phyloP scores from a whole-genome alignment of 2,329 filamentous ascomycete genomes.

The Exserohilum rostratum region DNA sequence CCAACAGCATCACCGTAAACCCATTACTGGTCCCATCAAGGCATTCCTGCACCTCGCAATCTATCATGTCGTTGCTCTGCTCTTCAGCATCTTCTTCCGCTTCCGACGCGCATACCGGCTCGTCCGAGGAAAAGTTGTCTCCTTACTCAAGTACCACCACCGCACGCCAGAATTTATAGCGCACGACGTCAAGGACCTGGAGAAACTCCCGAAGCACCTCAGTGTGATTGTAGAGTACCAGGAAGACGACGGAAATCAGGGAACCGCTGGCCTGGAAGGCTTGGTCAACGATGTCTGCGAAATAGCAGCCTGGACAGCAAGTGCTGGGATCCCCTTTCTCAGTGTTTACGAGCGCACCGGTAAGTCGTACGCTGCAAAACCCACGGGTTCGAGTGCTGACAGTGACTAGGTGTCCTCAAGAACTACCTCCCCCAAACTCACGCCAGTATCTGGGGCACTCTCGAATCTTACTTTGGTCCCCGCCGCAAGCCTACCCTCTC shows the following conservation, averaged over 20 bases:
- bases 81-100: constrained; percentile 90
- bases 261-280: constrained; percentile 77
- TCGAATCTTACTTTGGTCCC: constrained; percentile 85
- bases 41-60: constrained; percentile 69
- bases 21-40: constrained; percentile 62
- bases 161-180: constrained; percentile 91
- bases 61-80: constrained; percentile 73
- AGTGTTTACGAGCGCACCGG: constrained; percentile 93
- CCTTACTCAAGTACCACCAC: constrained; percentile 92
- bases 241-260: constrained; percentile 63
- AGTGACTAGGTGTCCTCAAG: constrained; percentile 76
- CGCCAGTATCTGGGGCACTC: constrained; percentile 75
- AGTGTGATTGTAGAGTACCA: constrained; percentile 83
- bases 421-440: constrained; percentile 86
- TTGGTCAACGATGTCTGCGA: constrained; percentile 91
- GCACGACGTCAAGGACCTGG: constrained; percentile 78
- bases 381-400: constrained; percentile 3
- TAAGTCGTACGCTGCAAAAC: constrained; percentile 51
- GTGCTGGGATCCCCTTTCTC: constrained; percentile 83
- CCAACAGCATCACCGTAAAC: constrained; percentile 21
- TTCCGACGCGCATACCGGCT: constrained; percentile 79
- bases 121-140: constrained; percentile 76
- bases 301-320: constrained; percentile 89
- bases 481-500: constrained; percentile 70
- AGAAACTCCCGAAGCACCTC: constrained; percentile 79